Conservation (phyloP, 176 grass and related monocot genomes). For the Carex kokanica region DNA sequence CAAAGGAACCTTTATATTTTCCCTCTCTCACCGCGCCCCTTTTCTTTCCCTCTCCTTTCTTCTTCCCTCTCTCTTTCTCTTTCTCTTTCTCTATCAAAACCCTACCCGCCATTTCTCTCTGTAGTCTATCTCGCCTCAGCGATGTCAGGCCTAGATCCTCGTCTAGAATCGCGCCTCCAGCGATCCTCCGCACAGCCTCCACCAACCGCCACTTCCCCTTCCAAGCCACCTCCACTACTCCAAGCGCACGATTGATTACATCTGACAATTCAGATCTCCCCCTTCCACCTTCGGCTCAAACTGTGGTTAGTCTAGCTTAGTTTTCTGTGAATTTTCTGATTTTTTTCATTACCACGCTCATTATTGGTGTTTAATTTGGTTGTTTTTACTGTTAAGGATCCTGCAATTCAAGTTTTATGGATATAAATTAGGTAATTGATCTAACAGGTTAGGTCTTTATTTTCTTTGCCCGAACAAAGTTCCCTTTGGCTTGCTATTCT, state of each 20-base stretch:
- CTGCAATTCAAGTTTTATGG: slow-evolving; percentile 1
- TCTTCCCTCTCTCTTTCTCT: not conserved
- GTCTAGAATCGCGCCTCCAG: slow-evolving; percentile 34
- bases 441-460: not conserved
- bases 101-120: slow-evolving; percentile 10
- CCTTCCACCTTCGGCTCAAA: not conserved
- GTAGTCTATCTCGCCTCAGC: not conserved
- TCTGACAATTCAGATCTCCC: slow-evolving; percentile 6
- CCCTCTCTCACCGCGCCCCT: slow-evolving; percentile 34
- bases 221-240: slow-evolving; percentile 6
- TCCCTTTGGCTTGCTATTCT: not conserved
- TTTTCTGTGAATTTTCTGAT: not conserved
- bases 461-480: not conserved
- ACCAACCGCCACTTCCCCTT: slow-evolving; percentile 17
- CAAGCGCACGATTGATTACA: not conserved
- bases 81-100: slow-evolving; percentile 30
- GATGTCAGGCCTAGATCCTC: slow-evolving; percentile 38
- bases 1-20: slow-evolving; percentile 35
- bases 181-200: slow-evolving; percentile 19
- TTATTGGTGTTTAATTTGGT: not conserved
- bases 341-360: not conserved
- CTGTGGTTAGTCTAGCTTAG: slow-evolving; percentile 10
- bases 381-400: slow-evolving; percentile 2
- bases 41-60: slow-evolving; percentile 27
- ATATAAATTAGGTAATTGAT: not conserved